These are phyloP conservation scores for Fusarium subtropicale DNA, from an alignment of 2,329 filamentous ascomycete species.

Conservation along the genomic window DNA sequence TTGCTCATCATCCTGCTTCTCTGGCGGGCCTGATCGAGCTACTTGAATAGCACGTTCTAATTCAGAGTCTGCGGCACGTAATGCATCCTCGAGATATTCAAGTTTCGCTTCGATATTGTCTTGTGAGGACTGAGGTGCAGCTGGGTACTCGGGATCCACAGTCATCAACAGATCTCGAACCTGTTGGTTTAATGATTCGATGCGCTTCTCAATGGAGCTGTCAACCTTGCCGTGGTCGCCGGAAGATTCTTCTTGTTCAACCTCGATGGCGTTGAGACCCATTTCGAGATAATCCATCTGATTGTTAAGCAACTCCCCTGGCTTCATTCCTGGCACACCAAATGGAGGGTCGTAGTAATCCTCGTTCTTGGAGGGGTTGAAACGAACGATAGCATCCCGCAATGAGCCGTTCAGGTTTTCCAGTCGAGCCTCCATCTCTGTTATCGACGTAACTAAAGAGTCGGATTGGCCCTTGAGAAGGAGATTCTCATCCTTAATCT, in stretches of 20 bases:
- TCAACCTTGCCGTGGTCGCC: constrained; percentile 54
- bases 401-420: constrained; percentile 75
- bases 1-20: constrained; percentile 56
- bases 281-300: constrained; percentile 80
- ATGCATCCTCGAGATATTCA: constrained; percentile 71
- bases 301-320: constrained; percentile 60
- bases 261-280: constrained; percentile 69
- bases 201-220: constrained; percentile 61
- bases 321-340: constrained; percentile 50
- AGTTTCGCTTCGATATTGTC: constrained; percentile 74
- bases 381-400: constrained; percentile 72
- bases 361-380: constrained; percentile 67
- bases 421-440: constrained; percentile 72
- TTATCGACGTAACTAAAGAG: constrained; percentile 60
- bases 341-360: constrained; percentile 59
- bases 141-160: constrained; percentile 62
- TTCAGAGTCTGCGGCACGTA: constrained; percentile 63
- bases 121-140: constrained; percentile 68
- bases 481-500: constrained; percentile 59
- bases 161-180: constrained; percentile 68
- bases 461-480: constrained; percentile 53
- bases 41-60: constrained; percentile 51
- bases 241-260: constrained; percentile 64
- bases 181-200: constrained; percentile 73
- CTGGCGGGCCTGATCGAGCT: constrained; percentile 48